Evolutionary conservation across 352 stramenopile species (phyloP), one percentile per base, ranked within the genome.

Genomic region (Aphanomyces astaci): DNA sequence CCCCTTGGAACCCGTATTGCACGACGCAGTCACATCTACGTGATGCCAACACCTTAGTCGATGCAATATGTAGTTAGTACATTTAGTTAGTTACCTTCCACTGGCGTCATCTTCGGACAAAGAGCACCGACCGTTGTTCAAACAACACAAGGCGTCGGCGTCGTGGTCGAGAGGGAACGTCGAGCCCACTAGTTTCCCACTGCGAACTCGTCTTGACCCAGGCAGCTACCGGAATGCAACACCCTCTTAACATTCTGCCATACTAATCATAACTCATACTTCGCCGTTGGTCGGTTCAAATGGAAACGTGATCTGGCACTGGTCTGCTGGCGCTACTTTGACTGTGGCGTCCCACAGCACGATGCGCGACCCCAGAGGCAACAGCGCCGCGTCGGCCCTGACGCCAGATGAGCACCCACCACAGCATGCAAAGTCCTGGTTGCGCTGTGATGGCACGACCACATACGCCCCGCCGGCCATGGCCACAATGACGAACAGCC

Each of bases 91-190:
- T 5, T 66, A 66, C 28, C 77, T 79, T 10, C 82, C 81, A 0
- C 76, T 80, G 1, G 80, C 82, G 62, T 91, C 79, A 75, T 89
- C 81, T 27, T 84, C 78, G 0, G 75, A 63, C 4, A 74, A 54
- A 1, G 69, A 71, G 28, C 82, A 91, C 9, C 66, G 54, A 0
- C 82, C 82, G 2, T 79, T 72, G 49, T 91, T 82, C 40, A 89
- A 76, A 55, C 82, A 91, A 70, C 82, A 91, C 28, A 84, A 65
- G 53, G 69, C 72, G 65, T 89, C 82, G 52, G 79, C 84, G 67
- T 89, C 82, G 56, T 91, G 82, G 71, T 89, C 81, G 60, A 87
- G 85, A 17, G 82, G 81, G 36, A 89, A 91, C 25, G 51, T 87
- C 3, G 81, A 79, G 27, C 79, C 82, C 24, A 88, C 74, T n/a